A percentile compares a stretch with the other conserved stretches of the same genome.
Conservation (phyloP, 768 basidiomycete species). For the Aureoboletus auriporus region DNA sequence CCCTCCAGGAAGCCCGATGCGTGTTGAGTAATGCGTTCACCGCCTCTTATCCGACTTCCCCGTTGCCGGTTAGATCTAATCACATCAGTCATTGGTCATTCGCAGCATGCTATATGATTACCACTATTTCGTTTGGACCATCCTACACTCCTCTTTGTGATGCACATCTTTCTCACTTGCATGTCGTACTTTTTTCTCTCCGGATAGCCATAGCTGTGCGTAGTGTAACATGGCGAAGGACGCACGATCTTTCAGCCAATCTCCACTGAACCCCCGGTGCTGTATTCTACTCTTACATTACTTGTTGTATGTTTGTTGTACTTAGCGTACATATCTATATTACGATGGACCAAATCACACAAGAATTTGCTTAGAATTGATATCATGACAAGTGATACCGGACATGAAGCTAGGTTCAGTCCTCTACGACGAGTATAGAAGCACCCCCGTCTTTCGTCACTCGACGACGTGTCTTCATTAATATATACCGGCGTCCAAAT, state of each 20-base stretch:
- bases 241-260: constrained; percentile 3
- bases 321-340: constrained; percentile 5
- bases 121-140: neutral
- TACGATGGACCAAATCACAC: neutral
- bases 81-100: neutral
- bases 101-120: neutral
- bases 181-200: constrained; percentile 9
- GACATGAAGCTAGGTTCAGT: constrained; percentile 2
- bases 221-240: constrained; percentile 15
- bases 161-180: constrained; percentile 11
- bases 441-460: constrained; percentile 65
- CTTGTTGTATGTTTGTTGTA: constrained; percentile 13
- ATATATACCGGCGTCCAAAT: constrained; percentile 55
- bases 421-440: constrained; percentile 42
- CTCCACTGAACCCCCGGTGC: constrained; percentile 9
- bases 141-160: neutral
- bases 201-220: constrained; percentile 5
- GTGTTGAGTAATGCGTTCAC: constrained; percentile 14
- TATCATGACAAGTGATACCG: neutral
- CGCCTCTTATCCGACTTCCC: neutral
- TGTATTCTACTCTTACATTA: constrained; percentile 16
- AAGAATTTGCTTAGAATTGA: neutral
- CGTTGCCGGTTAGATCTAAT: neutral
- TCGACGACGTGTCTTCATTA: constrained; percentile 59
- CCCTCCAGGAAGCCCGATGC: constrained; percentile 32